Evolutionary conservation across 306 rosid genomes (phyloP).

Genomic region (Prosopis cineraria): DNA sequence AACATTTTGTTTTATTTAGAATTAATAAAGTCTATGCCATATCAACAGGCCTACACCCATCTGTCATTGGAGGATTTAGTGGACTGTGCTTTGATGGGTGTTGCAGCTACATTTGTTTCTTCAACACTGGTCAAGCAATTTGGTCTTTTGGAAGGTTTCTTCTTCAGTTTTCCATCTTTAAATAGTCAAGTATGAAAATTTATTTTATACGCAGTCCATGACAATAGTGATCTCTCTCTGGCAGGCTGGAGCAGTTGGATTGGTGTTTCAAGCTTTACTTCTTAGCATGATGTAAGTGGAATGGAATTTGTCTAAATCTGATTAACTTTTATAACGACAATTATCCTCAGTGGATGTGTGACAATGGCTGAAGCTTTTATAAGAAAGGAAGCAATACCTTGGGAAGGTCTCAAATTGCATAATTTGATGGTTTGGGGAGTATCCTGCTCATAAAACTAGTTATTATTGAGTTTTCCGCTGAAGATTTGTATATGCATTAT

Average conservation of each 20-base stretch:
- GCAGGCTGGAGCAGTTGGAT: constrained; percentile 96
- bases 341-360: too few relatives aligned
- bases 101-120: constrained; percentile 93
- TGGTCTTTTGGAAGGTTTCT: constrained; percentile 82
- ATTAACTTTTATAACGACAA: not conserved
- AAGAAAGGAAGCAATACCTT: not conserved
- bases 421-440: not conserved
- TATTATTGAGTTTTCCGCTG: not conserved
- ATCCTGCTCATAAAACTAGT: not conserved
- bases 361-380: not conserved
- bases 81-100: constrained; percentile 97
- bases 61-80: constrained; percentile 86
- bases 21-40: not conserved
- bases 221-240: constrained; percentile 21
- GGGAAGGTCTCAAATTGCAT: constrained; percentile 17
- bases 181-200: constrained; percentile 4
- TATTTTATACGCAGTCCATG: not conserved
- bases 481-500: constrained; percentile 16
- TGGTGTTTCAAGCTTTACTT: constrained; percentile 90
- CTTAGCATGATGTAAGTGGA: constrained; percentile 56
- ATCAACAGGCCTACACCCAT: constrained; percentile 78
- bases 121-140: constrained; percentile 73
- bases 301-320: constrained; percentile 17
- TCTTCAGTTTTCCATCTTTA: constrained; percentile 16
- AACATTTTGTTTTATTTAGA: not conserved